Evolutionary conservation across 192 early-diverging fungal species (phyloP).

Genomic region (Backusella macrospora): DNA sequence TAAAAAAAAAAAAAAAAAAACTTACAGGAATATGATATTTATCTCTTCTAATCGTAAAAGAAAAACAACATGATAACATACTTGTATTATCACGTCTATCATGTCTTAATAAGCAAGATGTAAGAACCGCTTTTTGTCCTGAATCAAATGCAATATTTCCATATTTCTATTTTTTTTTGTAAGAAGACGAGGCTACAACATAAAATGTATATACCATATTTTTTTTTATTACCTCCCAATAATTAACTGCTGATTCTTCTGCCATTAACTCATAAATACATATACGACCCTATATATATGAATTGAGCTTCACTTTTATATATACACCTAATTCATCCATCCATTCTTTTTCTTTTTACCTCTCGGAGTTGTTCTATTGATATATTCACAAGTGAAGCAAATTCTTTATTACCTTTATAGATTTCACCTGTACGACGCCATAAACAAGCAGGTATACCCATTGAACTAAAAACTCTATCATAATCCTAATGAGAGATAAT

Average conservation of each 20-base stretch:
- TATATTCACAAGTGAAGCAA: slow-evolving; percentile 85
- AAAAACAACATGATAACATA: slow-evolving; percentile 85
- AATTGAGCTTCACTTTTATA: neutral
- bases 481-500: slow-evolving; percentile 65
- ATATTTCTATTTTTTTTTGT: slow-evolving; percentile 83
- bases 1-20: neutral
- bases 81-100: slow-evolving; percentile 51
- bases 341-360: slow-evolving; percentile 49
- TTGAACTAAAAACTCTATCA: slow-evolving; percentile 91
- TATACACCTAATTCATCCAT: neutral
- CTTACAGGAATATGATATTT: slow-evolving; percentile 78
- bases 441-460: slow-evolving; percentile 94
- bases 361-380: slow-evolving; percentile 83
- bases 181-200: too few relatives aligned
- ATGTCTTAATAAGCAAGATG: slow-evolving; percentile 82
- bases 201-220: neutral
- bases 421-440: slow-evolving; percentile 98
- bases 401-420: slow-evolving; percentile 94
- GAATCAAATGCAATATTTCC: slow-evolving; percentile 97
- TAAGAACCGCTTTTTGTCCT: slow-evolving; percentile 94
- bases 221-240: slow-evolving; percentile 76
- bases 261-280: slow-evolving; percentile 82
- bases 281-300: slow-evolving; percentile 26
- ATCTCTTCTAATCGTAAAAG: slow-evolving; percentile 94
- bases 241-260: slow-evolving; percentile 94